These are phyloP conservation scores for Lentithecium fluviatile DNA, from an alignment of 495 filamentous ascomycete genomes.

Conservation along the genomic window DNA sequence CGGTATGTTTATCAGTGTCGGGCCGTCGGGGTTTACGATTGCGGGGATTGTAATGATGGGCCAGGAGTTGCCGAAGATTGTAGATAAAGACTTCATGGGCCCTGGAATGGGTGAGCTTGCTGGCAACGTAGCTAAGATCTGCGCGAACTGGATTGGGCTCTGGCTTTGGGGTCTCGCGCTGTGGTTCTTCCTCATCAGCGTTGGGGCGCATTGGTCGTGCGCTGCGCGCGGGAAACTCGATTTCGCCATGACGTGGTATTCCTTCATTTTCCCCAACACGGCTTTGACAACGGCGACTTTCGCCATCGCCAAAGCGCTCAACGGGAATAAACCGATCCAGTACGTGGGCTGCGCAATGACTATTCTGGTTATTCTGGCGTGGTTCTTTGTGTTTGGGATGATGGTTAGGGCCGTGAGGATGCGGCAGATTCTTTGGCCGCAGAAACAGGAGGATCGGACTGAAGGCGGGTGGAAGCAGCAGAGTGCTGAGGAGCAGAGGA, in stretches of 20 bases:
- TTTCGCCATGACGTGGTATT: slow-evolving; percentile 88
- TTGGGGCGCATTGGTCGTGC: slow-evolving; percentile 73
- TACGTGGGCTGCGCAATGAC: slow-evolving; percentile 68
- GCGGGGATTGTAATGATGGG: slow-evolving; percentile 65
- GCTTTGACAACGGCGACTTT: slow-evolving; percentile 72
- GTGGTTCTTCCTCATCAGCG: slow-evolving; percentile 82
- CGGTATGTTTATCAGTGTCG: slow-evolving; percentile 82
- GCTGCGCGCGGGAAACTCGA: slow-evolving; percentile 58
- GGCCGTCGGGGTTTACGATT: slow-evolving; percentile 76
- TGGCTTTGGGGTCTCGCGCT: slow-evolving; percentile 85
- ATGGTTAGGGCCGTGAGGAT: slow-evolving; percentile 68
- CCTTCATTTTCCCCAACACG: slow-evolving; percentile 85
- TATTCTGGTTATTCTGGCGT: slow-evolving; percentile 61
- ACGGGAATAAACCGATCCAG: slow-evolving; percentile 47
- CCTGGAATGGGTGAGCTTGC: slow-evolving; percentile 50
- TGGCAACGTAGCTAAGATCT: slow-evolving; percentile 55
- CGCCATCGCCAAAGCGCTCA: slow-evolving; percentile 55
- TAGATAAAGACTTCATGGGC: slow-evolving; percentile 60
- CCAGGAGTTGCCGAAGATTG: slow-evolving; percentile 45
- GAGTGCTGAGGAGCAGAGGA: slow-evolving; percentile 23
- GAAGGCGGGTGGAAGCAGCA: slow-evolving; percentile 55
- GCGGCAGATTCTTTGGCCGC: slow-evolving; percentile 69
- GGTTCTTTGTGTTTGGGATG: slow-evolving; percentile 64
- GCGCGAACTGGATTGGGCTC: slow-evolving; percentile 60
- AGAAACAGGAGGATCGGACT: slow-evolving; percentile 64